phyloP scores from a whole-genome alignment of 2,329 filamentous ascomycete species.

The Xylariaceae sp. region DNA sequence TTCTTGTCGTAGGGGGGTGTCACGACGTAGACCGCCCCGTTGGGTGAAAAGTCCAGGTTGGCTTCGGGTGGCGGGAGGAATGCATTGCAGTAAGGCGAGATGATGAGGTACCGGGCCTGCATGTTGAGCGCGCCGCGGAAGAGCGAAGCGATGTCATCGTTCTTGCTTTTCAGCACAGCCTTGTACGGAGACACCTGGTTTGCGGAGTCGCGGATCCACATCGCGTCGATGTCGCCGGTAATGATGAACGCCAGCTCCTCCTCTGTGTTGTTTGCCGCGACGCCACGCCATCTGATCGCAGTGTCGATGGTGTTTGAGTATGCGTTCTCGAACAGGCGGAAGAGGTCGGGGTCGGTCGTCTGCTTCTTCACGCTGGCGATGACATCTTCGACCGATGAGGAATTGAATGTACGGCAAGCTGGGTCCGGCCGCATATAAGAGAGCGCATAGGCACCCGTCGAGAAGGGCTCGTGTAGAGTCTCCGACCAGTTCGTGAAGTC shows the following conservation, averaged over 20 bases:
- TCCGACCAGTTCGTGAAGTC: slow-evolving; percentile 30
- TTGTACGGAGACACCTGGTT: slow-evolving; percentile 68
- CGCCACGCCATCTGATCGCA: slow-evolving; percentile 69
- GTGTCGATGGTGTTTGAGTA: slow-evolving; percentile 81
- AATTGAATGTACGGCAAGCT: slow-evolving; percentile 68
- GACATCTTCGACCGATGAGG: slow-evolving; percentile 62
- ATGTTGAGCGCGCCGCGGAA: slow-evolving; percentile 68
- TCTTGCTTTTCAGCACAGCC: slow-evolving; percentile 51
- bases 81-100: slow-evolving; percentile 78
- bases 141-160: slow-evolving; percentile 58
- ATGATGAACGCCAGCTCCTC: slow-evolving; percentile 67
- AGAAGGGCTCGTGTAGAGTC: slow-evolving; percentile 28
- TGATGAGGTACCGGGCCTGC: slow-evolving; percentile 61
- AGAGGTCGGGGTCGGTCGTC: slow-evolving; percentile 56
- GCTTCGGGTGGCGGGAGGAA: slow-evolving; percentile 82
- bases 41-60: slow-evolving; percentile 52
- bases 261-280: slow-evolving; percentile 43
- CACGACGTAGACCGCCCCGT: slow-evolving; percentile 53
- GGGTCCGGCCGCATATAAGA: slow-evolving; percentile 49
- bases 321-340: slow-evolving; percentile 75
- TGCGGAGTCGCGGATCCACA: slow-evolving; percentile 82
- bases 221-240: slow-evolving; percentile 78
- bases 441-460: slow-evolving; percentile 30
- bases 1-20: slow-evolving; percentile 61
- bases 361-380: slow-evolving; percentile 43